Evolutionary conservation across 306 rosid species (phyloP).

Genomic region (Styphnolobium japonicum): DNA sequence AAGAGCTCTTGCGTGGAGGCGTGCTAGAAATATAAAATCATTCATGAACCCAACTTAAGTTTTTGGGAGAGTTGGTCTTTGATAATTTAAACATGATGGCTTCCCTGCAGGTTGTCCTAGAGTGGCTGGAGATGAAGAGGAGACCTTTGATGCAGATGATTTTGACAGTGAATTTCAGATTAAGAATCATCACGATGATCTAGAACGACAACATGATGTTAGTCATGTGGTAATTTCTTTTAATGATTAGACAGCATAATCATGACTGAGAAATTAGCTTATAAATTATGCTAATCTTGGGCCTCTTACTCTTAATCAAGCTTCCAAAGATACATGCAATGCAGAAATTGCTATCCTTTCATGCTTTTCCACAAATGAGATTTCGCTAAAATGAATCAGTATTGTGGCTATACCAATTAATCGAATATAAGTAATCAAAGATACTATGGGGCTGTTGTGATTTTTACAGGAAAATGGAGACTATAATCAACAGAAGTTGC

Average conservation of each 20-base stretch:
- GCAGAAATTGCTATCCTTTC: neutral
- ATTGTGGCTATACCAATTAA: neutral
- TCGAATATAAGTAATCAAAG: neutral
- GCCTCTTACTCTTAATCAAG: neutral
- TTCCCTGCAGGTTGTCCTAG: conserved; percentile 73
- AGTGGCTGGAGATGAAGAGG: conserved; percentile 84
- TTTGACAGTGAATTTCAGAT: conserved; percentile 78
- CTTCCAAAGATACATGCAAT: neutral
- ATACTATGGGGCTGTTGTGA: neutral
- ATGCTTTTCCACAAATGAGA: neutral
- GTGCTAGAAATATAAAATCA: too few relatives aligned
- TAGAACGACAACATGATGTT: conserved; percentile 27
- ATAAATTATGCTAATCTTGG: neutral
- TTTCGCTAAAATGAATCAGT: neutral
- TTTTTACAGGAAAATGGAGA: conserved; percentile 70
- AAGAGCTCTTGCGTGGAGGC: too few relatives aligned
- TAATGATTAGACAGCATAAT: neutral
- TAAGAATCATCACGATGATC: conserved; percentile 42
- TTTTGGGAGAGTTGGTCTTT: too few relatives aligned
- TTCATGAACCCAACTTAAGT: too few relatives aligned
- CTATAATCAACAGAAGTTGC: conserved; percentile 50
- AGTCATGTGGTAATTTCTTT: conserved; percentile 47
- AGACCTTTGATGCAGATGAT: conserved; percentile 71
- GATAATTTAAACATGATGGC: too few relatives aligned
- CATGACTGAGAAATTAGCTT: neutral